Conservation (phyloP, 2,329 filamentous ascomycete species). For the Botrytis deweyae region DNA sequence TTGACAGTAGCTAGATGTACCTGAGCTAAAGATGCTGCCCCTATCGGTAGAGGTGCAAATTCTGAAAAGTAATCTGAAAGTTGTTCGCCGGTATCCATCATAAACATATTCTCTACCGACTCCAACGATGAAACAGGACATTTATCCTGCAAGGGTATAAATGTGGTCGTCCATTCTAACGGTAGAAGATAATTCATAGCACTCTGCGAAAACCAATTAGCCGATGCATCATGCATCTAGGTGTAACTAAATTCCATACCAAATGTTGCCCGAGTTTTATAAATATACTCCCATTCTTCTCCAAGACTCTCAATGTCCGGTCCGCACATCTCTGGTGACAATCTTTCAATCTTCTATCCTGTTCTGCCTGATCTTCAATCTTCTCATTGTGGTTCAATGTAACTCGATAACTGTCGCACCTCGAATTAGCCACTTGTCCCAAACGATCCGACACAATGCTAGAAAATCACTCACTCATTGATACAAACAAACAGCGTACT, state of each 20-base stretch:
- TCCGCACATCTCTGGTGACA: constrained; percentile 93
- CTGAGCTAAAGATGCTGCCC: constrained; percentile 90
- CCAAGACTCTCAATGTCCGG: constrained; percentile 79
- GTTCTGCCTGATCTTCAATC: constrained; percentile 61
- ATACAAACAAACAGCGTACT: constrained; percentile 76
- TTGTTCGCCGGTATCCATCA: constrained; percentile 74
- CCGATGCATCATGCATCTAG: background rate
- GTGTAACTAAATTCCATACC: constrained; percentile 44
- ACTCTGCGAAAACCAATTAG: constrained; percentile 52
- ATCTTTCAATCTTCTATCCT: constrained; percentile 66
- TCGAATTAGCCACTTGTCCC: constrained; percentile 13
- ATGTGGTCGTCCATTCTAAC: constrained; percentile 89
- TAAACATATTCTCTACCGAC: constrained; percentile 84
- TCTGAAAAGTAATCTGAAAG: constrained; percentile 83
- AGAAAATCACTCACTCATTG: constrained; percentile 67
- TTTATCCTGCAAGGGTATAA: constrained; percentile 92
- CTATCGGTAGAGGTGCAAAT: constrained; percentile 78
- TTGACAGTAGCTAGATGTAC: constrained; percentile 86
- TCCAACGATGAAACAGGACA: constrained; percentile 90
- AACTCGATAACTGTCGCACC: constrained; percentile 69
- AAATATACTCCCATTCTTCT: constrained; percentile 97
- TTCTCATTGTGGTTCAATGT: constrained; percentile 72
- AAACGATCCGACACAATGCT: background rate
- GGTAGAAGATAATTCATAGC: constrained; percentile 95
- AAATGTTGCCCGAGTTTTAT: constrained; percentile 97